Evolutionary conservation across 768 basidiomycete genomes (phyloP), one percentile per base, ranked within the genome.

Genomic region (Boletus speciosus): DNA sequence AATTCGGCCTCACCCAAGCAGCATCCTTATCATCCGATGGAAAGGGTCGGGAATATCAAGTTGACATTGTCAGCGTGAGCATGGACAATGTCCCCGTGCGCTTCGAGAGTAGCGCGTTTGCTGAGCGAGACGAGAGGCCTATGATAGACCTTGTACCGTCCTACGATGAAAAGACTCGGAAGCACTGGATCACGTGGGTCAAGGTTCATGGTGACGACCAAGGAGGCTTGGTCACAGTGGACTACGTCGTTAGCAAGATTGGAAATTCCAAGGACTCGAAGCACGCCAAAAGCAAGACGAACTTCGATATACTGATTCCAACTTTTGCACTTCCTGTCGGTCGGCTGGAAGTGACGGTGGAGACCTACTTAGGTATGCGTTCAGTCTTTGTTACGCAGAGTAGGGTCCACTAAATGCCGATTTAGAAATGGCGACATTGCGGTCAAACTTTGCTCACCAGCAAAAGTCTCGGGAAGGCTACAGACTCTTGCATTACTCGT

Each of bases 251-350:
- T 29, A 76, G 65, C 60, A 69, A 72, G 31, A 31, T 41, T 27
- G 55, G 40, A 4, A 23, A 45, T 23, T 10, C 55, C 49, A 58
- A 35, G 34, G 56, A 53, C 10, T 25, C 45, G 38, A 81, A 77
- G 58, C 77, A 70, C 55, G 60, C 57, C 43, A 68, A 59, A 27
- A 66, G 68, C 25, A 66, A 63, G 47, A 60, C 60, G 4, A 56
- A 63, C 27, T 51, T 84, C 16, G 69, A 80, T 57, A 66, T 90
- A 19, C 70, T 86, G 42, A 66, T 92, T 41, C 90, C 90, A 8
- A 81, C 82, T n/a, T 92, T 92, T 61, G 66, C 81, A 4, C 70
- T 90, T n/a, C 81, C 87, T 7, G 73, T 91, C 40, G 83, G 84
- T 42, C 75, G 77, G 64, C 69, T 90, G 54, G 83, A 87, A 62